Base-by-base conservation (phyloP, 2,329 filamentous ascomycete genomes). In the Xylariaceae sp. region DNA sequence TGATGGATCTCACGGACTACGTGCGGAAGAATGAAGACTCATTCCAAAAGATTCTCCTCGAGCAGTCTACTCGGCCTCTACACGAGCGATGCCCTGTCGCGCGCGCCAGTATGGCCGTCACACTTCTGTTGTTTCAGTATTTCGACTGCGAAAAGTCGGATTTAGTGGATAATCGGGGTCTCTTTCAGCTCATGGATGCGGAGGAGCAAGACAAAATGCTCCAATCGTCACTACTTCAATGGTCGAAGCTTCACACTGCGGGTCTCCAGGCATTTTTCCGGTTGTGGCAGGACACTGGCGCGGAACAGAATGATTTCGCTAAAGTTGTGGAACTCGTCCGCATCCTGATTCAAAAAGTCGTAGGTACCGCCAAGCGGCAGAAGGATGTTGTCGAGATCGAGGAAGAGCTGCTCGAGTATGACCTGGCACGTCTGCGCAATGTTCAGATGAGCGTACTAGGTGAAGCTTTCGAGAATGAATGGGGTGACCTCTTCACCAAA, bases 1-100 rank as follows among this genome's bases (percentile, higher is more conserved):
- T 99, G 84, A 97, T 99, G 92, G 94, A 99, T 73, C 75, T 99
- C 69, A 90, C 92, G 1, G 92, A 97, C 73, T 99, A 91, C 72
- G 91, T 96, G 53, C 85, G 89, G 69, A 96, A 92, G 71, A 88
- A 96, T 70, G 91, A 96, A 72, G 92, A 97, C 71, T 85, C 86
- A 9, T 97, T 96, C 67, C 92, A 96, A 72, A 97, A 96, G 75
- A 80, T 96, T 66, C 77, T 99, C 13, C 78, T 97, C 42, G 94
- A 99, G 74, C 94, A 99, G 74, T 88, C 90, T 2, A 85, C 87
- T 5, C 85, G 86, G 68, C 83, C 89, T 1, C 68, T 83, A 18
- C 78, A 85, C 55, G 84, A 91, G 71, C 85, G 93, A 44, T 97
- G 92, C 72, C 94, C 94, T 1, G 82, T 99, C 64, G 92, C 92